These are phyloP conservation scores for Effrenium voratum DNA, from an alignment of 73 alveolate genomes.

Conservation along the genomic window DNA sequence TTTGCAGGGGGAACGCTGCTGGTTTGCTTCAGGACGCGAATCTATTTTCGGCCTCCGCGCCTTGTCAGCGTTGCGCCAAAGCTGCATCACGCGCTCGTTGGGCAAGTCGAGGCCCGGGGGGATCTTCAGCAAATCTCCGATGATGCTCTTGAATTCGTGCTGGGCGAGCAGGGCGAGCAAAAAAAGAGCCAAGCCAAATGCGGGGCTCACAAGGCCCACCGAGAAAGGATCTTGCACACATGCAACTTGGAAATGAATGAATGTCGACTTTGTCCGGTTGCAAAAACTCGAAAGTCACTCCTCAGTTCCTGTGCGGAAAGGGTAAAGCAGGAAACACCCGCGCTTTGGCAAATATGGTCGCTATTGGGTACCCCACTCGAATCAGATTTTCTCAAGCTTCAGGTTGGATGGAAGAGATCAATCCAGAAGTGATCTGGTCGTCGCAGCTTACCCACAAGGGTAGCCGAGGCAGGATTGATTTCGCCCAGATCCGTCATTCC, in stretches of 20 bases:
- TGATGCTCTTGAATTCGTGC: slow-evolving; percentile 92
- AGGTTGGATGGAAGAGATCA: neutral
- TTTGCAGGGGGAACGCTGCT: too few relatives aligned
- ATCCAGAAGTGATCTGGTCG: neutral
- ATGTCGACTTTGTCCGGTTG: too few relatives aligned
- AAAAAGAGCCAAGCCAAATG: neutral
- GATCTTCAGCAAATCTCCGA: slow-evolving; percentile 45
- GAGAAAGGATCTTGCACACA: too few relatives aligned
- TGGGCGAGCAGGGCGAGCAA: neutral
- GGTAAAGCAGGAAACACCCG: too few relatives aligned
- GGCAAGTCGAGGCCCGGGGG: slow-evolving; percentile 62
- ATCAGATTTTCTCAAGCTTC: neutral
- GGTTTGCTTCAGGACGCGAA: neutral
- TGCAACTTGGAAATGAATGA: too few relatives aligned
- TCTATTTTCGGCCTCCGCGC: neutral
- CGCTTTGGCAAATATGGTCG: neutral
- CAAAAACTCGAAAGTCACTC: too few relatives aligned
- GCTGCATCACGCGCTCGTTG: slow-evolving; percentile 67
- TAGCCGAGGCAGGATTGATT: too few relatives aligned
- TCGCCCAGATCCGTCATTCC: too few relatives aligned
- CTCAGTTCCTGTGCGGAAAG: too few relatives aligned
- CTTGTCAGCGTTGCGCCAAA: slow-evolving; percentile 86
- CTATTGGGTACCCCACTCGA: neutral
- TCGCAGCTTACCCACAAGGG: too few relatives aligned
- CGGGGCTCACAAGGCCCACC: neutral